Evolutionary conservation across 2,329 filamentous ascomycete genomes (phyloP), one percentile per base, ranked within the genome.

Genomic region (Hypocrella siamensis): DNA sequence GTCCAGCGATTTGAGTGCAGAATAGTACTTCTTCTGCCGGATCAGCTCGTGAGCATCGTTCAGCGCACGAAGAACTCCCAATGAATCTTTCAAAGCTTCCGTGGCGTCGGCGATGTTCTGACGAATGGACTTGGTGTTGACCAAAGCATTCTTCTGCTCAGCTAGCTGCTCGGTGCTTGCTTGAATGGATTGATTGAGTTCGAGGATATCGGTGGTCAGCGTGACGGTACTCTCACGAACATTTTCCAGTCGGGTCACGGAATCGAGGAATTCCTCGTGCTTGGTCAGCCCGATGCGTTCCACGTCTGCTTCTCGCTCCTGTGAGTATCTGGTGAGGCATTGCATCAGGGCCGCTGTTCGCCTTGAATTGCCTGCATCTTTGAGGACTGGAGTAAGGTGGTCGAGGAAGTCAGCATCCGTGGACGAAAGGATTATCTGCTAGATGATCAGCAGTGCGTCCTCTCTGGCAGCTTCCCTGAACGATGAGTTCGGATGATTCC

Each of bases 21-120:
- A 84, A 53, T 98, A 98, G 52, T 96, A 93, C 43, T 85, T 92
- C 58, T 94, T 93, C 57, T 84, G 88, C 25, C 75, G 74, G 30
- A 96, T 70, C 35, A 98, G 63, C 33, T 96, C 90, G 51, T 94
- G 85, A 4, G 93, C 83, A 47, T 93, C 78, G 47, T 98, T 98
- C 31, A 93, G 85, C 7, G 92, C 78, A 35, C 86, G 79, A 24
- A 98, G 59, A 22, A 98, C 90, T 49, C 90, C 86, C 24, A 98
- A 63, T 37, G 88, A 96, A 43, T 93, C 85, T 43, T 83, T 82
- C 36, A 98, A 61, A 3, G 86, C 86, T 52, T 84, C 75, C 2
- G 80, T 83, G 9, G 86, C 84, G 46, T 98, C 88, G 40, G 92
- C 82, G 37, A 98, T 93, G 45, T 98, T 98, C 52, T 94, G 86